Evolutionary conservation across 169 alveolate species (phyloP).

Genomic region (Eimeria maxima): DNA sequence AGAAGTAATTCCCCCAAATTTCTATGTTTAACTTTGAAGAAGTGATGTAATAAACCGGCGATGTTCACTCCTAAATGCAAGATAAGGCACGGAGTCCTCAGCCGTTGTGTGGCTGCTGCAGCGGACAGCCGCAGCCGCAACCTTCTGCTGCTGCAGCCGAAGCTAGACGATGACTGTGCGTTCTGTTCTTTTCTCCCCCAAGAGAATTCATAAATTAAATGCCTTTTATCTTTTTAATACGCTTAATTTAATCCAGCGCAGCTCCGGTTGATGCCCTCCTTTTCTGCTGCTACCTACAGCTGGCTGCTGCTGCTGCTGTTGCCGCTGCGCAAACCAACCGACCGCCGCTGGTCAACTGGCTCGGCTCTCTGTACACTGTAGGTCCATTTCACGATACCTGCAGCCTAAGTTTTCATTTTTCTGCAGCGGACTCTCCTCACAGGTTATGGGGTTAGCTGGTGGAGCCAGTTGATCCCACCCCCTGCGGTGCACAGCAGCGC

Average conservation of each 20-base stretch:
- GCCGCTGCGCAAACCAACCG: conserved; percentile 8
- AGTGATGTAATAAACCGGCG: not conserved
- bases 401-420: not conserved
- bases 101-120: conserved; percentile 36
- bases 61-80: not conserved
- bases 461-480: not conserved
- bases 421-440: not conserved
- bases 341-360: conserved; percentile 37
- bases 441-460: not conserved
- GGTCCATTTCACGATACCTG: not conserved
- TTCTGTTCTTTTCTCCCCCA: not conserved
- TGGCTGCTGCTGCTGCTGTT: conserved; percentile 16
- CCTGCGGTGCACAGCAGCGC: not conserved
- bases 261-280: not conserved
- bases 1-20: not conserved
- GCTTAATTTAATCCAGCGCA: not conserved
- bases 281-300: not conserved
- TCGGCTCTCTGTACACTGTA: not conserved
- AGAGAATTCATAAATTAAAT: not conserved
- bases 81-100: conserved; percentile 12
- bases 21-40: not conserved
- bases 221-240: not conserved
- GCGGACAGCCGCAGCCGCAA: conserved; percentile 72
- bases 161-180: conserved; percentile 31
- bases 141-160: conserved; percentile 8